Conservation (phyloP, 495 filamentous ascomycete genomes). For the Penicillium malachiteum region DNA sequence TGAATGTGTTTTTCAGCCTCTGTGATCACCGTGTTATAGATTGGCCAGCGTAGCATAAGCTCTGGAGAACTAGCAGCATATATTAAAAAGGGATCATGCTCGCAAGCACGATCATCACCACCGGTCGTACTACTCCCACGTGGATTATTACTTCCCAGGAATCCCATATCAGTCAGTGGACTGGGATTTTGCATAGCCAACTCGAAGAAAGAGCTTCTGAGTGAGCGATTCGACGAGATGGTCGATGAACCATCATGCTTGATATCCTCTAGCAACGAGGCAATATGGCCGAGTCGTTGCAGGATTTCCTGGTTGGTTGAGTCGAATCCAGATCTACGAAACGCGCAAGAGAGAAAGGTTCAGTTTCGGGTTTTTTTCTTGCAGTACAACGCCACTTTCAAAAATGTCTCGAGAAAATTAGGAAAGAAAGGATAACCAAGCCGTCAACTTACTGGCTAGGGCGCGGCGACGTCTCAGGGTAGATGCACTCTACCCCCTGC, state of each 20-base stretch:
- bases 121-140: slow-evolving; percentile 5
- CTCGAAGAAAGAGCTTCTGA: slow-evolving; percentile 20
- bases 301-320: slow-evolving; percentile 24
- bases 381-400: not conserved
- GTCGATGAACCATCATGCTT: slow-evolving; percentile 19
- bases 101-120: slow-evolving; percentile 16
- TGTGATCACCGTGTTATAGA: slow-evolving; percentile 23
- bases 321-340: slow-evolving; percentile 18
- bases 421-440: not conserved
- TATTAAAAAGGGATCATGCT: slow-evolving; percentile 24
- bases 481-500: slow-evolving; percentile 27
- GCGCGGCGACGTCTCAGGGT: slow-evolving; percentile 25
- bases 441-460: slow-evolving; percentile 22
- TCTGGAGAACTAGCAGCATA: slow-evolving; percentile 27
- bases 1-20: slow-evolving; percentile 24
- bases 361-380: not conserved
- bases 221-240: slow-evolving; percentile 17
- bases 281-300: slow-evolving; percentile 22
- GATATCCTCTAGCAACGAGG: slow-evolving; percentile 25
- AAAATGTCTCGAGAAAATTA: not conserved
- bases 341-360: slow-evolving; percentile 1
- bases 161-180: slow-evolving; percentile 11
- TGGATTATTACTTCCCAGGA: slow-evolving; percentile 11
- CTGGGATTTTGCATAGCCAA: slow-evolving; percentile 14
- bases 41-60: slow-evolving; percentile 29